phyloP scores from a whole-genome alignment of 1,284 basidiomycete genomes.

The Trametes versicolor region DNA sequence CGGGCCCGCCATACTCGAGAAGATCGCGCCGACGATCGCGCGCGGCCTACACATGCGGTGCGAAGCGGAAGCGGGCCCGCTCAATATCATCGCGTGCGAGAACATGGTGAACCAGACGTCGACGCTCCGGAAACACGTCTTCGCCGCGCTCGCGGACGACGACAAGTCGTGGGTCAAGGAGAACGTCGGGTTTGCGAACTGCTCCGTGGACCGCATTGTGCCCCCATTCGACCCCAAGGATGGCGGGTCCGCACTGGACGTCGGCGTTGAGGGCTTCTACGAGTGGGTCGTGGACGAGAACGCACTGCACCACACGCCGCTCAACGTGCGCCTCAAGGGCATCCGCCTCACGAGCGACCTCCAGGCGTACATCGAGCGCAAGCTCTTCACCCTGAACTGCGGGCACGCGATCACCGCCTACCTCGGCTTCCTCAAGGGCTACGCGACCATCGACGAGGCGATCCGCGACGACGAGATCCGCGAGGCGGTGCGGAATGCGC shows the following conservation, averaged over 20 bases:
- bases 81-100: constrained; percentile 55
- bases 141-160: constrained; percentile 39
- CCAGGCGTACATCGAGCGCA: constrained; percentile 51
- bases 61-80: constrained; percentile 27
- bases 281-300: constrained; percentile 52
- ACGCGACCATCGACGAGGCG: constrained; percentile 45
- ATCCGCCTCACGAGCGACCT: constrained; percentile 48
- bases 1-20: constrained; percentile 40
- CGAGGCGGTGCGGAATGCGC: constrained; percentile 36
- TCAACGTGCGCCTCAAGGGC: constrained; percentile 44
- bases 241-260: constrained; percentile 44
- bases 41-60: constrained; percentile 40
- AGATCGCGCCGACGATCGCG: constrained; percentile 43
- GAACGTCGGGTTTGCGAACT: constrained; percentile 52
- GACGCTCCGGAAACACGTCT: constrained; percentile 45
- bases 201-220: constrained; percentile 53
- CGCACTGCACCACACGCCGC: constrained; percentile 40
- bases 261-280: constrained; percentile 53
- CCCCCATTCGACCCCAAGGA: constrained; percentile 43
- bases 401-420: constrained; percentile 52
- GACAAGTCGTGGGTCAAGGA: constrained; percentile 42
- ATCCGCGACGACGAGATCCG: constrained; percentile 39
- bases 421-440: constrained; percentile 47
- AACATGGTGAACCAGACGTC: constrained; percentile 50
- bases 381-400: constrained; percentile 54